A percentile compares a stretch with the other conserved stretches of the same genome.
These are phyloP conservation scores for Pseudisothecium myosuroides DNA, from an alignment of 225 moss, liverwort and hornwort genomes.

Conservation along the genomic window DNA sequence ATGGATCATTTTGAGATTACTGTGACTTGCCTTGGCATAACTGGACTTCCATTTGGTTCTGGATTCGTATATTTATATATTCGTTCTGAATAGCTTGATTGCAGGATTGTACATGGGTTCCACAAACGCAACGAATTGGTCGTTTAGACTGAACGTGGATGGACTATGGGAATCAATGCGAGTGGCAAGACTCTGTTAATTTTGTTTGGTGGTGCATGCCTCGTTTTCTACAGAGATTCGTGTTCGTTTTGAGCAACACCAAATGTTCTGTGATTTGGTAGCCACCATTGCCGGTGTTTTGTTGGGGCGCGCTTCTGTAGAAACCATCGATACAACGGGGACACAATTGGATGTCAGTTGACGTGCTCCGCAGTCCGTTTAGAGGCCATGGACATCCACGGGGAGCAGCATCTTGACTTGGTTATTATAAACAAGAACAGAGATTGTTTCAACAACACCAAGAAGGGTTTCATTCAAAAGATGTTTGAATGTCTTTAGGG, in stretches of 20 bases:
- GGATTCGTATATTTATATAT: neutral
- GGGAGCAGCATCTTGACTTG: slow-evolving; percentile 67
- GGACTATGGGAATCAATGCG: slow-evolving; percentile 59
- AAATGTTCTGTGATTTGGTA: neutral
- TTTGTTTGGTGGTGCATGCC: neutral
- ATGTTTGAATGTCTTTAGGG: neutral
- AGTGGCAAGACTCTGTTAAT: neutral
- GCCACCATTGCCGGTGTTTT: neutral
- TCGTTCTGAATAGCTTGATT: neutral
- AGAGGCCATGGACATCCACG: too few species aligned
- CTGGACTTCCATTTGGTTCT: neutral
- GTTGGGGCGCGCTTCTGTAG: neutral
- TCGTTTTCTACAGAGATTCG: neutral
- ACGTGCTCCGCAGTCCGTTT: too few species aligned
- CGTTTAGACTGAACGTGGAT: slow-evolving; percentile 70
- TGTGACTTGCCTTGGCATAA: neutral
- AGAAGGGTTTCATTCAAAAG: neutral
- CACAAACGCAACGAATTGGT: slow-evolving; percentile 43
- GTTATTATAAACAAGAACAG: neutral
- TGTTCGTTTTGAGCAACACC: neutral
- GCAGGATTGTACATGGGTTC: slow-evolving; percentile 55
- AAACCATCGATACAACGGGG: neutral
- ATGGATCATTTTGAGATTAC: neutral
- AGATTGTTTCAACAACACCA: neutral
- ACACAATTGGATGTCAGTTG: slow-evolving; percentile 72